Percentiles rank a stretch among this genome's conserved stretches.
Evolutionary conservation across 768 basidiomycete genomes (phyloP).

Genomic region (Trametes cubensis): DNA sequence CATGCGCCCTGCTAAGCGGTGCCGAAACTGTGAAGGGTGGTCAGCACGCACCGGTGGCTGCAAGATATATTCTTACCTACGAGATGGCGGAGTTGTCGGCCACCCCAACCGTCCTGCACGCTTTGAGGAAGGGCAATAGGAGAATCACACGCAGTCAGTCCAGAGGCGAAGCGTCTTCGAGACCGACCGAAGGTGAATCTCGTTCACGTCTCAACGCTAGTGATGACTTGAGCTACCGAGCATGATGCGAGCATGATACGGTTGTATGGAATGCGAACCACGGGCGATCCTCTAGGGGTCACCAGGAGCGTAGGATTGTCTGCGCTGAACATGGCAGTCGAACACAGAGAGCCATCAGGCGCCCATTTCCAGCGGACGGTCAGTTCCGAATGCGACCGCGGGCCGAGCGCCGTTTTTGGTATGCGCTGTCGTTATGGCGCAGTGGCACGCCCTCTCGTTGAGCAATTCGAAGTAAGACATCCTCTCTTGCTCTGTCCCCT

Average conservation of each 20-base stretch:
- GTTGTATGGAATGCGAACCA: background rate
- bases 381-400: background rate
- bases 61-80: background rate
- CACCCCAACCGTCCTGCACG: background rate
- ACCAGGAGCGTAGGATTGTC: constrained; percentile 19
- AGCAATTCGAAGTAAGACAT: too few relatives aligned
- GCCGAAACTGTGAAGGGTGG: constrained; percentile 22
- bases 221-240: constrained; percentile 5
- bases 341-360: background rate
- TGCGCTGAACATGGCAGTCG: constrained; percentile 16
- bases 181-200: background rate
- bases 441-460: background rate
- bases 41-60: background rate
- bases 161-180: background rate
- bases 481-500: too few relatives aligned
- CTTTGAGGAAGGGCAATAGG: background rate
- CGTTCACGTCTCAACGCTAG: background rate
- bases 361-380: constrained; percentile 5
- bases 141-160: background rate
- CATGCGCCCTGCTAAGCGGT: constrained; percentile 22
- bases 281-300: constrained; percentile 6
- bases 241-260: constrained; percentile 24
- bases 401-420: constrained; percentile 6
- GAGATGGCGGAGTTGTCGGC: background rate
- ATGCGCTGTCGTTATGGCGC: constrained; percentile 8